phyloP scores from a whole-genome alignment of 179 eudicot species.

The Sideroxylon spinosum region DNA sequence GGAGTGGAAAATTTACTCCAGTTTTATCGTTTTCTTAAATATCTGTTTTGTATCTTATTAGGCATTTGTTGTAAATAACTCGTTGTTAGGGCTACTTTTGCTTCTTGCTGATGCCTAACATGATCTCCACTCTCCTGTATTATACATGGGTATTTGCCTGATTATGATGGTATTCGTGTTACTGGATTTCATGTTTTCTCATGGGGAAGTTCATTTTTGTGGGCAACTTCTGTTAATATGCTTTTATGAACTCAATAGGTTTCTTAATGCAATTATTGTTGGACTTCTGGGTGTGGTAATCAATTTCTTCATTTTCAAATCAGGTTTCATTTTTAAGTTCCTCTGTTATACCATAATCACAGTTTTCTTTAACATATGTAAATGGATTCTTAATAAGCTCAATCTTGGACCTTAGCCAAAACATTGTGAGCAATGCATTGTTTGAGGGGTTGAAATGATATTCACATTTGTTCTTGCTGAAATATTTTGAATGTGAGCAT shows the following conservation, averaged over 20 bases:
- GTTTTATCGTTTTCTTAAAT: neutral
- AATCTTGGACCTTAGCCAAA: neutral
- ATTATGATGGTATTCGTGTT: neutral
- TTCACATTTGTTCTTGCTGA: neutral
- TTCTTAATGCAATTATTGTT: neutral
- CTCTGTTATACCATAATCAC: neutral
- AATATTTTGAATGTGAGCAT: neutral
- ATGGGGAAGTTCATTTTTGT: too few relatives aligned
- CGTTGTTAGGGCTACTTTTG: neutral
- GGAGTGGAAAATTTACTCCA: neutral
- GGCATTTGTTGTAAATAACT: neutral
- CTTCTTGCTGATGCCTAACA: neutral
- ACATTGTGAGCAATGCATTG: neutral
- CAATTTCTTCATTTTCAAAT: neutral
- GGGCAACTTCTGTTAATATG: neutral
- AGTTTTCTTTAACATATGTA: neutral
- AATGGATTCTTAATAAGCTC: neutral
- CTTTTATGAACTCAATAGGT: neutral
- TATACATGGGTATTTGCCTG: neutral
- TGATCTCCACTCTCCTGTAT: neutral
- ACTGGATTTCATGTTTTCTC: neutral
- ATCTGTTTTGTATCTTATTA: neutral
- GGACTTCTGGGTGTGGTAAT: neutral
- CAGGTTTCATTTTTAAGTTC: neutral
- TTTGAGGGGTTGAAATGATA: too few relatives aligned